Percentiles rank a stretch among this genome's conserved stretches.
Conservation (phyloP, 2,329 filamentous ascomycete species). For the Colletotrichum chlorophyti region DNA sequence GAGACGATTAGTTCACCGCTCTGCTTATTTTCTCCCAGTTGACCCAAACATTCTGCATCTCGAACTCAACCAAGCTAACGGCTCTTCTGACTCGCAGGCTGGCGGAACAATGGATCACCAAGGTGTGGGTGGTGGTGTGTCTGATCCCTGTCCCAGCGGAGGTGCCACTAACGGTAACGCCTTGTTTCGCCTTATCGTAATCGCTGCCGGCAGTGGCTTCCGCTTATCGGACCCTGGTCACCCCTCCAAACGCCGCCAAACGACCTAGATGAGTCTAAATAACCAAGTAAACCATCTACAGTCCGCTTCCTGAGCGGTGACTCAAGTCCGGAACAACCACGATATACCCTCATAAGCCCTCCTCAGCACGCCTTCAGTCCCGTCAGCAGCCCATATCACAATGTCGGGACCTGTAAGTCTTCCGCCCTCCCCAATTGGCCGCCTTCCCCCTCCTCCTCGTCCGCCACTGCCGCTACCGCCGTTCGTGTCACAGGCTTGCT, state of each 20-base stretch:
- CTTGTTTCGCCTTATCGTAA: conserved; percentile 21
- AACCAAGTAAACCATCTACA: conserved; percentile 4
- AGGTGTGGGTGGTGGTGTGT: neutral
- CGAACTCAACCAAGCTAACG: neutral
- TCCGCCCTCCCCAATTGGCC: conserved; percentile 5
- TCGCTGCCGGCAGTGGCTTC: conserved; percentile 22
- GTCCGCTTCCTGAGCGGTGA: conserved; percentile 6
- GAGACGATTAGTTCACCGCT: too few species aligned
- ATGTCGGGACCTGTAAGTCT: conserved; percentile 28
- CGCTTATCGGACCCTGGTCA: conserved; percentile 23
- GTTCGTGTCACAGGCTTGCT: too few species aligned
- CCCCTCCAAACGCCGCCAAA: conserved; percentile 20
- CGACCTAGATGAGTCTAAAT: conserved; percentile 12
- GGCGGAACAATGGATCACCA: neutral
- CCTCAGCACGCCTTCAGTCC: conserved; percentile 1
- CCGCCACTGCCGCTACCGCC: neutral
- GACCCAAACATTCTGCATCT: neutral
- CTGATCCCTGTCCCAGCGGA: conserved; percentile 15
- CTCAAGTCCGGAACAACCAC: conserved; percentile 23
- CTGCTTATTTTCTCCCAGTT: too few species aligned
- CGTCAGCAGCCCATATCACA: conserved; percentile 8
- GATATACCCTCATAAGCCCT: neutral
- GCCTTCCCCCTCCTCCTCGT: neutral
- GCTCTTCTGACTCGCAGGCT: conserved; percentile 6
- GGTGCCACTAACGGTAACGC: conserved; percentile 27